A percentile compares a stretch with the other conserved stretches of the same genome.
These are phyloP conservation scores for Lithohypha guttulata DNA, from an alignment of 2,329 filamentous ascomycete species.

Conservation along the genomic window DNA sequence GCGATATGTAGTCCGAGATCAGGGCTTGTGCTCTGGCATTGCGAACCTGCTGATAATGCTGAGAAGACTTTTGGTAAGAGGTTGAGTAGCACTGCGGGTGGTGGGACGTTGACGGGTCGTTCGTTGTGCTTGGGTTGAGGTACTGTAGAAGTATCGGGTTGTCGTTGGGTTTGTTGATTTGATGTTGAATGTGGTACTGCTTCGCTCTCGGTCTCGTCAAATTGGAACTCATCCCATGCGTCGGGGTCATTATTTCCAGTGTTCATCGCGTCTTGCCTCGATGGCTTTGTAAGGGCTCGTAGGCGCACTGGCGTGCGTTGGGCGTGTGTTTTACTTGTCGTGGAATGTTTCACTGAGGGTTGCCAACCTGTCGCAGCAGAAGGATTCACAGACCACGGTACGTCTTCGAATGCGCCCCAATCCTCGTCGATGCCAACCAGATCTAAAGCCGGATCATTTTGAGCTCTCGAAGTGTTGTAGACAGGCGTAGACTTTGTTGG, in stretches of 20 bases:
- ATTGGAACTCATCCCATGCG: constrained; percentile 46
- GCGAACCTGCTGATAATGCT: constrained; percentile 22
- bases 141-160: background rate
- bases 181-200: too few species aligned
- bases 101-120: constrained; percentile 78
- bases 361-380: too few species aligned
- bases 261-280: background rate
- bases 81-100: constrained; percentile 70
- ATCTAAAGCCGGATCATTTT: too few species aligned
- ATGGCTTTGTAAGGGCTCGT: too few species aligned
- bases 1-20: constrained; percentile 2
- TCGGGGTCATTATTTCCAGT: constrained; percentile 31
- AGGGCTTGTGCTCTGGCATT: background rate
- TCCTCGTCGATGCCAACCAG: constrained; percentile 28
- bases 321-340: too few species aligned
- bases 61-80: constrained; percentile 61
- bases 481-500: too few species aligned
- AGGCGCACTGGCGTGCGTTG: too few species aligned
- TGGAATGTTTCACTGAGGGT: too few species aligned
- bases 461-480: too few species aligned
- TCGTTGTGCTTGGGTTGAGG: background rate
- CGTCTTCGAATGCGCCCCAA: constrained; percentile 37
- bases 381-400: constrained; percentile 18
- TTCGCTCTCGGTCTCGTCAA: constrained; percentile 25
- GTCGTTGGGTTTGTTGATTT: background rate